Evolutionary conservation across 352 stramenopile genomes (phyloP).

Genomic region (Pythium angustatum): DNA sequence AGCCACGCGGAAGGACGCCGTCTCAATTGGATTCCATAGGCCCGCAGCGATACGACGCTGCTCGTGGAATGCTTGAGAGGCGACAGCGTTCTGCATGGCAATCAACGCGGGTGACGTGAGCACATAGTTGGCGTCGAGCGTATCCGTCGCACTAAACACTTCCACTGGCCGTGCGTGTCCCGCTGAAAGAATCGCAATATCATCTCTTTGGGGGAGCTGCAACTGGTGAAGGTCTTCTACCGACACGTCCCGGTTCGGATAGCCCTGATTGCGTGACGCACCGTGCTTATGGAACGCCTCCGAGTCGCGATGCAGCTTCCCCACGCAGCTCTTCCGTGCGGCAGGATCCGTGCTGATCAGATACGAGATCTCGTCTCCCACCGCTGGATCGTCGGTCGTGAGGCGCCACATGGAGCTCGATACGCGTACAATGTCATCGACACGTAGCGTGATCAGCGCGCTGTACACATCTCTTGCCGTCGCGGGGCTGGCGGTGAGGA

Average conservation of each 20-base stretch:
- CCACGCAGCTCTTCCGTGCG: slow-evolving; percentile 16
- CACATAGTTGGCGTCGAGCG: slow-evolving; percentile 74
- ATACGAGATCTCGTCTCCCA: slow-evolving; percentile 5
- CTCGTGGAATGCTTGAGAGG: slow-evolving; percentile 35
- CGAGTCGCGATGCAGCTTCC: slow-evolving; percentile 56
- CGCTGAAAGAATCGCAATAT: no score
- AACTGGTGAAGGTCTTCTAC: slow-evolving; percentile 1
- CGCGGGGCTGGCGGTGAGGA: slow-evolving; percentile 29
- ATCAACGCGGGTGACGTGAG: slow-evolving; percentile 50
- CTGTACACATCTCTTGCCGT: slow-evolving; percentile 8
- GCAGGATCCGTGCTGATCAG: not conserved
- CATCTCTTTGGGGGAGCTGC: not conserved
- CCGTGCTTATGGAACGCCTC: slow-evolving; percentile 57
- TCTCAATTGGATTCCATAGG: slow-evolving; percentile 46
- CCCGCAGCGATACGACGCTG: slow-evolving; percentile 28
- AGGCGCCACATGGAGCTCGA: slow-evolving; percentile 49
- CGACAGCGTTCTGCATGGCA: slow-evolving; percentile 58
- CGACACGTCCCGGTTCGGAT: slow-evolving; percentile 54
- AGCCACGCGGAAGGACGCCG: slow-evolving; percentile 10
- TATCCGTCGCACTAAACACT: slow-evolving; percentile 56
- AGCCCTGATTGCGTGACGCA: slow-evolving; percentile 49
- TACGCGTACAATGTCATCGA: slow-evolving; percentile 35
- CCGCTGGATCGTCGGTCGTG: slow-evolving; percentile 10
- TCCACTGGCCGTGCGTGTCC: slow-evolving; percentile 34
- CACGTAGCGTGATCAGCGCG: slow-evolving; percentile 28